Percentiles rank a stretch among this genome's conserved stretches.
These are phyloP conservation scores for Xylaria sp. DNA, from an alignment of 2,329 filamentous ascomycete genomes.

Conservation along the genomic window DNA sequence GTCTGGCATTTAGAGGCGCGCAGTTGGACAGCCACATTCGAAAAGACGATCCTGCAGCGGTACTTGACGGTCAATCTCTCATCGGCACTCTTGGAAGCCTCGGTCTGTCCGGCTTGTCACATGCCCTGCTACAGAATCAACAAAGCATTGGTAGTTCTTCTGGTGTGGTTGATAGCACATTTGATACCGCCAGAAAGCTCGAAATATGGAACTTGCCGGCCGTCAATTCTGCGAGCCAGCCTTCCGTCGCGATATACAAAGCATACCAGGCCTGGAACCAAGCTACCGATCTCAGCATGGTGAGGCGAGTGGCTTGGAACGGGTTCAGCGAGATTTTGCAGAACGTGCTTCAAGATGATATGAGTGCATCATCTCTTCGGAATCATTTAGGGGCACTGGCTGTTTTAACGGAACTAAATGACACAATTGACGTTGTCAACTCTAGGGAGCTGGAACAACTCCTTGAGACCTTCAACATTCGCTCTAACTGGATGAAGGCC, in stretches of 20 bases:
- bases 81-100: slow-evolving; percentile 73
- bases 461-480: slow-evolving; percentile 57
- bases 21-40: slow-evolving; percentile 83
- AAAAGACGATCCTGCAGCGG: slow-evolving; percentile 48
- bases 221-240: slow-evolving; percentile 56
- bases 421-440: slow-evolving; percentile 60
- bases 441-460: slow-evolving; percentile 55
- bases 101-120: slow-evolving; percentile 79
- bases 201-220: slow-evolving; percentile 89
- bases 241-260: slow-evolving; percentile 68
- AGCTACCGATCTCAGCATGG: slow-evolving; percentile 50
- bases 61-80: slow-evolving; percentile 61
- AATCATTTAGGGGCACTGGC: slow-evolving; percentile 59
- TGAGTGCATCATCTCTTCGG: slow-evolving; percentile 49
- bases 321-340: slow-evolving; percentile 58
- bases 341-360: slow-evolving; percentile 44
- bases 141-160: slow-evolving; percentile 53
- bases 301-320: slow-evolving; percentile 56
- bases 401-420: slow-evolving; percentile 74
- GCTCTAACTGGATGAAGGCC: slow-evolving; percentile 74
- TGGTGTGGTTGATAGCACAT: slow-evolving; percentile 63
- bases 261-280: slow-evolving; percentile 74
- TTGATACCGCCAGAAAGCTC: slow-evolving; percentile 72
- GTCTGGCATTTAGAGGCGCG: slow-evolving; percentile 83
- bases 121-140: slow-evolving; percentile 67